Percentiles rank a stretch among this genome's conserved stretches.
Evolutionary conservation across 495 filamentous ascomycete species (phyloP).

Genomic region (Podospora bellae-mahoneyi): DNA sequence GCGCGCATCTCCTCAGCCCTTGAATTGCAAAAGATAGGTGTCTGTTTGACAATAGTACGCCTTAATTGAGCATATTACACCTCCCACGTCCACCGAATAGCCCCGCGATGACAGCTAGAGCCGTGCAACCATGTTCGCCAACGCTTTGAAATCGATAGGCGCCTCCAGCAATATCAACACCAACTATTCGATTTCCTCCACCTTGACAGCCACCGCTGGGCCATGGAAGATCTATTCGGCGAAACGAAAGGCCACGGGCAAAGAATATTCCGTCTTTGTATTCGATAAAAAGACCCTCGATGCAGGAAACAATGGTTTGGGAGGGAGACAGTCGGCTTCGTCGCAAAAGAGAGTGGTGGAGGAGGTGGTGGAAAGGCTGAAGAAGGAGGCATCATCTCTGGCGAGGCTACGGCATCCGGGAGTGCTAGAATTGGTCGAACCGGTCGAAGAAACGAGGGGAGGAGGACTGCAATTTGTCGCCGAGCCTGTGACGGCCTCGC

Average conservation of each 20-base stretch:
- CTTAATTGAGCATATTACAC: too few species aligned
- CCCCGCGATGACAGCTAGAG: neutral
- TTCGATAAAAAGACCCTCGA: slow-evolving; percentile 89
- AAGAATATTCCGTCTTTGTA: slow-evolving; percentile 85
- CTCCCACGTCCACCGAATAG: neutral
- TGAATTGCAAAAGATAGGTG: neutral
- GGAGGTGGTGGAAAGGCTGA: slow-evolving; percentile 84
- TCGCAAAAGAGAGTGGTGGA: slow-evolving; percentile 75
- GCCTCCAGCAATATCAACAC: slow-evolving; percentile 74
- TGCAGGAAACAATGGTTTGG: slow-evolving; percentile 24
- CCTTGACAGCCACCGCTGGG: slow-evolving; percentile 68
- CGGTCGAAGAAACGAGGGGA: slow-evolving; percentile 86
- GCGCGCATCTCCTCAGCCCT: neutral
- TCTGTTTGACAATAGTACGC: neutral
- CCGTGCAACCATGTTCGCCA: slow-evolving; percentile 72
- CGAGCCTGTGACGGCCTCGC: slow-evolving; percentile 79
- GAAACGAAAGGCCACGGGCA: slow-evolving; percentile 90
- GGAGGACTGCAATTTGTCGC: slow-evolving; percentile 96
- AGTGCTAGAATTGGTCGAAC: slow-evolving; percentile 88
- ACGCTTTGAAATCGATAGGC: slow-evolving; percentile 84
- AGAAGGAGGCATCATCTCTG: slow-evolving; percentile 83
- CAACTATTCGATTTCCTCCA: slow-evolving; percentile 76
- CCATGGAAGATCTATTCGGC: slow-evolving; percentile 97
- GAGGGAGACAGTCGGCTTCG: slow-evolving; percentile 20
- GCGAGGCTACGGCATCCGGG: slow-evolving; percentile 85